phyloP scores from a whole-genome alignment of 306 rosid species.

The Pyrus betulifolia region DNA sequence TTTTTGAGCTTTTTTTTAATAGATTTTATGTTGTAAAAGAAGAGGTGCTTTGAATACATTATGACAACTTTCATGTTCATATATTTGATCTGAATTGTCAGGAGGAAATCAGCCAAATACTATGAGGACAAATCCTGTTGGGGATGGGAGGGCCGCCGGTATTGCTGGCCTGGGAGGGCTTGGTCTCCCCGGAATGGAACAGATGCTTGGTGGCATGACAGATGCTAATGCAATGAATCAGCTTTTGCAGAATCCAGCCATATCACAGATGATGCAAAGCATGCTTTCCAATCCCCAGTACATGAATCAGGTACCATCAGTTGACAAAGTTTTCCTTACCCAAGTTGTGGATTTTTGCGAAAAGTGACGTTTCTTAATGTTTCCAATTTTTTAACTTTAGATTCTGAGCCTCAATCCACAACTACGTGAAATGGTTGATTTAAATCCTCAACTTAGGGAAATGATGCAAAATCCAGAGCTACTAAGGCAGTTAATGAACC shows the following conservation, averaged over 20 bases:
- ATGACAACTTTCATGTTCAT: background rate
- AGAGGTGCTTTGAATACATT: background rate
- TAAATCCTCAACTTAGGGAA: slow-evolving; percentile 53
- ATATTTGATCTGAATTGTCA: slow-evolving; percentile 8
- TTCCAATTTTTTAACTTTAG: slow-evolving; percentile 13
- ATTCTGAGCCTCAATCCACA: slow-evolving; percentile 45
- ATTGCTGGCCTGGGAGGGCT: slow-evolving; percentile 44
- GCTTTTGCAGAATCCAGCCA: slow-evolving; percentile 51
- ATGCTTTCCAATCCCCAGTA: slow-evolving; percentile 54
- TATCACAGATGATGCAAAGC: slow-evolving; percentile 59
- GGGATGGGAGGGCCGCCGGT: slow-evolving; percentile 32
- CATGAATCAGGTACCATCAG: slow-evolving; percentile 45
- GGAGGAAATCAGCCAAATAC: slow-evolving; percentile 45
- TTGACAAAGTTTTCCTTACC: background rate
- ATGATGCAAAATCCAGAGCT: slow-evolving; percentile 63
- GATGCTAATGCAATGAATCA: slow-evolving; percentile 39
- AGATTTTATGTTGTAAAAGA: background rate
- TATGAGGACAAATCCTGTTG: slow-evolving; percentile 23
- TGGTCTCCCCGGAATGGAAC: slow-evolving; percentile 38
- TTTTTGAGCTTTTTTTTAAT: background rate
- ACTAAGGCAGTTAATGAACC: slow-evolving; percentile 46
- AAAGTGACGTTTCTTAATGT: background rate
- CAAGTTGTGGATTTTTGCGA: background rate
- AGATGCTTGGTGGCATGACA: slow-evolving; percentile 33
- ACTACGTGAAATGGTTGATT: slow-evolving; percentile 42